Percentiles rank a stretch among this genome's conserved stretches.
phyloP scores from a whole-genome alignment of 768 basidiomycete genomes.

The Scleroderma bovista region DNA sequence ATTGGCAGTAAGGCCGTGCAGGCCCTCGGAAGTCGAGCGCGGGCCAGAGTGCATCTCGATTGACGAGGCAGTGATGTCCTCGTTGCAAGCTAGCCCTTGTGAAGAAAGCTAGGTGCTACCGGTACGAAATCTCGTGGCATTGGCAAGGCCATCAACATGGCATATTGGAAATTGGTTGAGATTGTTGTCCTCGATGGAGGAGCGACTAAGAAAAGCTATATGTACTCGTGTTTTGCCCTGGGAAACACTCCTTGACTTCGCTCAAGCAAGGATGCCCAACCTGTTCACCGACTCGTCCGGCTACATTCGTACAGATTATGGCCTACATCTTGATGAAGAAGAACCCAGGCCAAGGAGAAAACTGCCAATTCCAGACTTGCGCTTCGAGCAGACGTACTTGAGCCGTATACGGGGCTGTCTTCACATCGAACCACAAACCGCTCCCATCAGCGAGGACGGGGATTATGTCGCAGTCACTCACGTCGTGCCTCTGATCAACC shows the following conservation, averaged over 20 bases:
- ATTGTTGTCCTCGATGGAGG: background rate
- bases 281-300: constrained; percentile 13
- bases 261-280: constrained; percentile 11
- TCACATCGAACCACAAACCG: constrained; percentile 31
- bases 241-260: constrained; percentile 1
- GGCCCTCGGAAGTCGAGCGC: background rate
- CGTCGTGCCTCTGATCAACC: constrained; percentile 23
- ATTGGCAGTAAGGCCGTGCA: background rate
- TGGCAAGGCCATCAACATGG: background rate
- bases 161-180: background rate
- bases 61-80: background rate
- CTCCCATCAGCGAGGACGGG: constrained; percentile 11
- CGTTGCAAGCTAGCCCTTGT: background rate
- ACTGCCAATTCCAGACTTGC: constrained; percentile 68
- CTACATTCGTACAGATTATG: constrained; percentile 15
- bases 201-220: background rate
- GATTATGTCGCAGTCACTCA: constrained; percentile 17
- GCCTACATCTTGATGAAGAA: constrained; percentile 11
- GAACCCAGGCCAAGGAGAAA: constrained; percentile 25
- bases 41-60: background rate
- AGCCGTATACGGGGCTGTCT: constrained; percentile 52
- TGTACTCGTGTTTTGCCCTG: constrained; percentile 17
- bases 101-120: background rate
- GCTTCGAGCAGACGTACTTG: constrained; percentile 70
- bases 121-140: background rate